phyloP scores from a whole-genome alignment of 2,329 filamentous ascomycete genomes.

The Xylaria polymorpha region DNA sequence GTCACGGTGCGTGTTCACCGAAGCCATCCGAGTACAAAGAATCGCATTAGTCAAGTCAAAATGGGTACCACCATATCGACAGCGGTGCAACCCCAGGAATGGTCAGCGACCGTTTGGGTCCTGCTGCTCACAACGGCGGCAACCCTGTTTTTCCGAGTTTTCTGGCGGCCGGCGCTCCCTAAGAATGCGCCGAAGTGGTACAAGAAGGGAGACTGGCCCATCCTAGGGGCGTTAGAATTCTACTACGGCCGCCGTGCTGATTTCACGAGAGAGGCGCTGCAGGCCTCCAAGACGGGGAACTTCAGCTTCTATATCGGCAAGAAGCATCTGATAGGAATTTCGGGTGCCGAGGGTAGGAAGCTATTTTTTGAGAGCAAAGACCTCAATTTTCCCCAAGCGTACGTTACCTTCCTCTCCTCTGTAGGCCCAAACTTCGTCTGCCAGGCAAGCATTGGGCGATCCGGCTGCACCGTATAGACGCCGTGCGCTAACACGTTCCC shows the following conservation, averaged over 20 bases:
- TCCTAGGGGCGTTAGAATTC: conserved; percentile 57
- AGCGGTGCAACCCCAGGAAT: conserved; percentile 33
- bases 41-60: conserved; percentile 2
- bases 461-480: not conserved
- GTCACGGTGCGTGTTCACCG: not conserved
- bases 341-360: conserved; percentile 56
- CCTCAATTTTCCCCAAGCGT: conserved; percentile 58
- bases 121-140: conserved; percentile 39
- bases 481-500: conserved; percentile 2
- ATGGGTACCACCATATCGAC: conserved; percentile 26
- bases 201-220: conserved; percentile 50
- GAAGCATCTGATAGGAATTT: conserved; percentile 58
- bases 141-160: conserved; percentile 38
- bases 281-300: conserved; percentile 54
- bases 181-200: conserved; percentile 46
- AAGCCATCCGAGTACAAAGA: not conserved
- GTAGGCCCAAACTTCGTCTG: not conserved
- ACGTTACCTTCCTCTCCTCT: conserved; percentile 31
- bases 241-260: conserved; percentile 57
- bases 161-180: conserved; percentile 44
- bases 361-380: conserved; percentile 60
- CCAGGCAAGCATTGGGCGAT: not conserved
- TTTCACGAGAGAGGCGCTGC: conserved; percentile 52
- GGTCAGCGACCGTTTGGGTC: conserved; percentile 42
- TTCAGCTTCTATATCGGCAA: conserved; percentile 63